Conservation (phyloP, 2,329 filamentous ascomycete species). For the Onygena corvina region DNA sequence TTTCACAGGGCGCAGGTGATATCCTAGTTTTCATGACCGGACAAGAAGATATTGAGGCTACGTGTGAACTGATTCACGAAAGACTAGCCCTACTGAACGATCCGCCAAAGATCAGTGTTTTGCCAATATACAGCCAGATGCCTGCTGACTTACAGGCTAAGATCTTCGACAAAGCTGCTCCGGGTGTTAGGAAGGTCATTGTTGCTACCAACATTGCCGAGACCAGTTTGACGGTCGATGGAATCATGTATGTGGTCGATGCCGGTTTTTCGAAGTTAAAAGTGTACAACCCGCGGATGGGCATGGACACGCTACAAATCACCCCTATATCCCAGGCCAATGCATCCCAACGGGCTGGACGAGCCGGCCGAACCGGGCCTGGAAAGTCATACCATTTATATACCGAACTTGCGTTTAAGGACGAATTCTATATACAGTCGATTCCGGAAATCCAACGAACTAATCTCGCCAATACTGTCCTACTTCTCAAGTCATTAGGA, state of each 20-base stretch:
- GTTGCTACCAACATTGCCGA: constrained; percentile 98
- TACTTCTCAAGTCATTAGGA: constrained; percentile 85
- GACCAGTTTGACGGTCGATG: constrained; percentile 93
- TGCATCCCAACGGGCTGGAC: constrained; percentile 80
- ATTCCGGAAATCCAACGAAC: constrained; percentile 97
- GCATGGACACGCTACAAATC: constrained; percentile 97
- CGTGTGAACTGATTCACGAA: constrained; percentile 84
- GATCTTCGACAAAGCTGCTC: constrained; percentile 84
- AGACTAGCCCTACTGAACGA: constrained; percentile 81
- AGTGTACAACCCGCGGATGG: constrained; percentile 97
- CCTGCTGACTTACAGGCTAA: constrained; percentile 94
- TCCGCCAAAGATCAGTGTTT: constrained; percentile 81
- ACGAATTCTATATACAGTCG: constrained; percentile 91
- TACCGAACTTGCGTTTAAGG: constrained; percentile 87
- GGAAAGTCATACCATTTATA: constrained; percentile 91
- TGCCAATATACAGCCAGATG: constrained; percentile 99
- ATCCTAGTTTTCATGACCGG: constrained; percentile 99
- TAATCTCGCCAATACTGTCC: constrained; percentile 86
- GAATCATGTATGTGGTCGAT: constrained; percentile 98
- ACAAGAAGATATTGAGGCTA: constrained; percentile 95
- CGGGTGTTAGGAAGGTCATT: constrained; percentile 91
- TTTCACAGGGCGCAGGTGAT: constrained; percentile 84
- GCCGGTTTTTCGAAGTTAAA: constrained; percentile 94
- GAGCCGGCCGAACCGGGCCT: constrained; percentile 85
- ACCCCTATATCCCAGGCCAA: constrained; percentile 97